Percentiles rank a stretch among this genome's conserved stretches.
phyloP scores from a whole-genome alignment of 1,139 yeast species.

The Candida mesenterica region DNA sequence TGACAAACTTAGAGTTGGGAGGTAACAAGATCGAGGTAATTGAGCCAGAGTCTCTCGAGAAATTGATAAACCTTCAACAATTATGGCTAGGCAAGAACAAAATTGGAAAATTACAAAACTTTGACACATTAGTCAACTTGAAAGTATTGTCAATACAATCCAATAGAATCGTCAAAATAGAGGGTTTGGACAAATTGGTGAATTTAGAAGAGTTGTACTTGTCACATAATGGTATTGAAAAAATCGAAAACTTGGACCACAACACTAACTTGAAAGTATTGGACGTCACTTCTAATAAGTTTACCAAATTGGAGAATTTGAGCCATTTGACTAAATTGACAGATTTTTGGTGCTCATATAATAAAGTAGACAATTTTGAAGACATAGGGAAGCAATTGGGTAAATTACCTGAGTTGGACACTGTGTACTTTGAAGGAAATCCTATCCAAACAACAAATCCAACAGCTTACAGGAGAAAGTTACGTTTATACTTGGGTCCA shows the following conservation, averaged over 20 bases:
- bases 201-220: slow-evolving; percentile 83
- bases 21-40: slow-evolving; percentile 78
- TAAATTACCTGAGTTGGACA: slow-evolving; percentile 63
- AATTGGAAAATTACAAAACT: slow-evolving; percentile 63
- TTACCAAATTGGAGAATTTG: slow-evolving; percentile 61
- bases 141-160: slow-evolving; percentile 85
- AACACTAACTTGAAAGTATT: slow-evolving; percentile 66
- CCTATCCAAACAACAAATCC: slow-evolving; percentile 75
- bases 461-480: slow-evolving; percentile 81
- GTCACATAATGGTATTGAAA: slow-evolving; percentile 78
- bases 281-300: slow-evolving; percentile 77
- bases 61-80: slow-evolving; percentile 58
- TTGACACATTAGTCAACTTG: slow-evolving; percentile 60
- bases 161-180: slow-evolving; percentile 74
- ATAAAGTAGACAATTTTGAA: slow-evolving; percentile 63
- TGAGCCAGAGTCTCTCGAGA: slow-evolving; percentile 49
- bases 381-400: slow-evolving; percentile 68
- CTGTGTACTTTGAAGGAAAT: slow-evolving; percentile 94
- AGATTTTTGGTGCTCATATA: slow-evolving; percentile 92
- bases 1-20: slow-evolving; percentile 82
- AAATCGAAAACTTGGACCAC: slow-evolving; percentile 76
- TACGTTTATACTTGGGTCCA: slow-evolving; percentile 69
- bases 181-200: slow-evolving; percentile 71
- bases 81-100: slow-evolving; percentile 93
- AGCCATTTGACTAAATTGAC: slow-evolving; percentile 67